Conservation (phyloP, 1,284 basidiomycete genomes). For the Papiliotrema terrestris region DNA sequence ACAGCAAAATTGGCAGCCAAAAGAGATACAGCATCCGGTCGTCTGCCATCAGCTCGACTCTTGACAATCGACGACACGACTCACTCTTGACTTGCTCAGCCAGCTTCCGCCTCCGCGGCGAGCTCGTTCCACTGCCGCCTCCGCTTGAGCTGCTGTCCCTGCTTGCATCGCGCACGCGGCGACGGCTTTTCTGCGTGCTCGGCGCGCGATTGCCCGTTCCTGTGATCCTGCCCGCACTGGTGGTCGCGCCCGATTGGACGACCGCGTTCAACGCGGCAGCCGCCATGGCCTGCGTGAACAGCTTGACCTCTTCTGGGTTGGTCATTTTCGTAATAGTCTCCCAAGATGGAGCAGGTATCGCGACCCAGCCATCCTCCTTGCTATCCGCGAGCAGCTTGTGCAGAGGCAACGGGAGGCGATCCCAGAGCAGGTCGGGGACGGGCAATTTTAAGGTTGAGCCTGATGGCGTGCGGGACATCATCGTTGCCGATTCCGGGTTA, state of each 20-base stretch:
- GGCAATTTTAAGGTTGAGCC: conserved; percentile 35
- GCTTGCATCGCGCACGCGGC: conserved; percentile 5
- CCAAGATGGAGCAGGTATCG: conserved; percentile 43
- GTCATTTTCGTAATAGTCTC: conserved; percentile 39
- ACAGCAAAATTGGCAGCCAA: conserved; percentile 81
- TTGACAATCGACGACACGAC: conserved; percentile 20
- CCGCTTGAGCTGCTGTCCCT: neutral
- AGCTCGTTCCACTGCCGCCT: neutral
- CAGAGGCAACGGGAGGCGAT: conserved; percentile 20
- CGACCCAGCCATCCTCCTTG: conserved; percentile 29
- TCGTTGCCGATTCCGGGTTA: neutral
- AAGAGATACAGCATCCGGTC: conserved; percentile 90
- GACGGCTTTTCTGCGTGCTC: conserved; percentile 4
- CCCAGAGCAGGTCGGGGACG: conserved; percentile 29
- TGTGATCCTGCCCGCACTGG: conserved; percentile 5
- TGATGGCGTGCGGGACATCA: conserved; percentile 42
- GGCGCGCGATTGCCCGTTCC: neutral
- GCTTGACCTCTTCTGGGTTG: conserved; percentile 42
- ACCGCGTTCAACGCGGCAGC: conserved; percentile 44
- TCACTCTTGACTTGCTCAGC: conserved; percentile 53
- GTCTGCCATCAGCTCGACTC: conserved; percentile 53
- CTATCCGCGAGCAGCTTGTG: neutral
- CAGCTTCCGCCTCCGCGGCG: conserved; percentile 13
- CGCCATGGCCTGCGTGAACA: conserved; percentile 46
- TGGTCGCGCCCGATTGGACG: conserved; percentile 37